Conservation (phyloP, 495 filamentous ascomycete genomes). For the Aspergillus olivimuriae region DNA sequence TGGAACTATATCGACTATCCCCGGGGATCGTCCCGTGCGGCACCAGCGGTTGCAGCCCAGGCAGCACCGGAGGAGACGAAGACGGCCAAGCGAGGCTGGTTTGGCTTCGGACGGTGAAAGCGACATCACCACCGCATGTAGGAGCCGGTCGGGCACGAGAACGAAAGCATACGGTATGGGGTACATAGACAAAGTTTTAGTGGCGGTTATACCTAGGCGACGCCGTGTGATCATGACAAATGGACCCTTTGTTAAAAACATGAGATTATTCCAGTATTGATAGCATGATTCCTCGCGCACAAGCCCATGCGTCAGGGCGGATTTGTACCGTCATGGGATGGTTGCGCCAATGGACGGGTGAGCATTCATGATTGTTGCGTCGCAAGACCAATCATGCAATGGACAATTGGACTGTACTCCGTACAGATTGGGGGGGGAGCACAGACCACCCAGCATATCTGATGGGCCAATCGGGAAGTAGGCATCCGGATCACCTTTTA, state of each 20-base stretch:
- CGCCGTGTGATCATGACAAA: no score
- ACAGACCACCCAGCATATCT: constrained; percentile 3
- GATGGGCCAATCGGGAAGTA: constrained; percentile 5
- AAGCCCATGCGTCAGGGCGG: no score
- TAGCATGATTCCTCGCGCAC: no score
- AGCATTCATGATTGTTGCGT: no score
- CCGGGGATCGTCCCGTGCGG: constrained; percentile 32
- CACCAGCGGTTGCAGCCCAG: constrained; percentile 13
- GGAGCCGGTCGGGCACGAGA: not conserved
- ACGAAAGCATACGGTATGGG: not conserved
- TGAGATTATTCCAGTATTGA: no score
- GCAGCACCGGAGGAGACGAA: constrained; percentile 45
- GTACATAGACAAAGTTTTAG: not conserved
- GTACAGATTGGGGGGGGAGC: not conserved
- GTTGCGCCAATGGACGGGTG: not conserved
- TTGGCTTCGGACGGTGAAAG: constrained; percentile 71
- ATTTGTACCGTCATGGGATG: no score
- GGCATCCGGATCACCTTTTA: constrained; percentile 14
- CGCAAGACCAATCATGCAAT: no score
- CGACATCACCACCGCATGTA: not conserved
- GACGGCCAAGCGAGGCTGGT: constrained; percentile 75
- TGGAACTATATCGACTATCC: constrained; percentile 99
- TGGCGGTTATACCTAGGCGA: no score
- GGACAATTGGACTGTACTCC: not conserved
- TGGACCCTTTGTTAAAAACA: no score